Percentiles rank a stretch among this genome's conserved stretches.
phyloP scores from a whole-genome alignment of 257 asterid species.

The Avicennia marina region DNA sequence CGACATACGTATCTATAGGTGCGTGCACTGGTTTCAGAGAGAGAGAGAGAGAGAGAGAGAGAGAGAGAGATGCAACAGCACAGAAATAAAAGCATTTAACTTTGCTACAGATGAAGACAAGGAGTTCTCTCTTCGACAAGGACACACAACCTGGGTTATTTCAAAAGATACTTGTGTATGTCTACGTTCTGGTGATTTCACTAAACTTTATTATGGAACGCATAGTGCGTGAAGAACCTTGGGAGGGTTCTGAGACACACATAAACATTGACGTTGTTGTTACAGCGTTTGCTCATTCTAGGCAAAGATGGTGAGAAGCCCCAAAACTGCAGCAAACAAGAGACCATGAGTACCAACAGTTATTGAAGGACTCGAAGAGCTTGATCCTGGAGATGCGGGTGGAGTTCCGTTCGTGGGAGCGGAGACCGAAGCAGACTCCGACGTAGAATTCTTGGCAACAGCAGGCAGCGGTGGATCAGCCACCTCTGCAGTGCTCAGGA shows the following conservation, averaged over 20 bases:
- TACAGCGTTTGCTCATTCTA: slow-evolving; percentile 8
- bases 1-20: too few species aligned
- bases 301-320: slow-evolving; percentile 19
- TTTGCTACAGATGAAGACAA: slow-evolving; percentile 8
- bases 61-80: neutral
- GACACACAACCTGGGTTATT: slow-evolving; percentile 4
- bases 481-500: slow-evolving; percentile 31
- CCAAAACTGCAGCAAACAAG: slow-evolving; percentile 20
- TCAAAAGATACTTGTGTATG: neutral
- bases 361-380: neutral
- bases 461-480: slow-evolving; percentile 53
- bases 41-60: neutral
- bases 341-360: slow-evolving; percentile 3
- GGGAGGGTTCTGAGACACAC: neutral
- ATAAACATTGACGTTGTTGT: neutral
- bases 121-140: slow-evolving; percentile 8
- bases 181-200: neutral
- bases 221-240: too few species aligned
- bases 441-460: slow-evolving; percentile 22
- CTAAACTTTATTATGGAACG: too few species aligned
- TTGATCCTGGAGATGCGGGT: neutral
- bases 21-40: too few species aligned
- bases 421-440: neutral
- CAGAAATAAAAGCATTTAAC: neutral
- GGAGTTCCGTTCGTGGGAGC: neutral